phyloP scores from a whole-genome alignment of 2,329 filamentous ascomycete species.

The Hyphodiscus sp. region DNA sequence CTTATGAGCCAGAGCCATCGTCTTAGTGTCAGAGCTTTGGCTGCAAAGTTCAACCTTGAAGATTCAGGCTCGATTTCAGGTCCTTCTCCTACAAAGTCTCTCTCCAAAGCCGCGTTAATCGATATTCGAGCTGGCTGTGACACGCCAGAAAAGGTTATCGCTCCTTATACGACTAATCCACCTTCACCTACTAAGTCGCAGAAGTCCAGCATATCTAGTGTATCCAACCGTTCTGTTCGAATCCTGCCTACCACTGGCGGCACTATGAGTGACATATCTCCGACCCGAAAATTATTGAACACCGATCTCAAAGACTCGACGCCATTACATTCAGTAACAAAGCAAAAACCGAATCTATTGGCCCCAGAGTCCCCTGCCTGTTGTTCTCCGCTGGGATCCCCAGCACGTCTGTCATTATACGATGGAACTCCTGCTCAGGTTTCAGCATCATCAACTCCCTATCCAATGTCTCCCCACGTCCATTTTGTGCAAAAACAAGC shows the following conservation, averaged over 20 bases:
- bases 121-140: not conserved
- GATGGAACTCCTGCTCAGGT: not conserved
- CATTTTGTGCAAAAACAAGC: not conserved
- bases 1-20: constrained; percentile 5
- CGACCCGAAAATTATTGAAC: constrained; percentile 5
- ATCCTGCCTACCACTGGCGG: not conserved
- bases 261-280: constrained; percentile 19
- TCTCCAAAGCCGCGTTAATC: constrained; percentile 5
- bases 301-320: not conserved
- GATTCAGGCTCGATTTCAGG: constrained; percentile 1
- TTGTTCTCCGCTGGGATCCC: not conserved
- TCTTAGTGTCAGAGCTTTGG: constrained; percentile 24
- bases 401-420: not conserved
- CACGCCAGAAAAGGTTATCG: constrained; percentile 17
- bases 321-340: not conserved
- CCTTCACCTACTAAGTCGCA: constrained; percentile 24
- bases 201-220: constrained; percentile 17
- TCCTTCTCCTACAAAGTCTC: constrained; percentile 8
- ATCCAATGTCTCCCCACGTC: not conserved
- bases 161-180: constrained; percentile 25
- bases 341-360: not conserved
- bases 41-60: constrained; percentile 24
- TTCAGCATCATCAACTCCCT: not conserved
- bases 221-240: constrained; percentile 10
- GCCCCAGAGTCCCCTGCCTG: not conserved